Percentiles rank a stretch among this genome's conserved stretches.
Conservation (phyloP, 208 protist genomes). For the Trypanosoma boissoni region DNA sequence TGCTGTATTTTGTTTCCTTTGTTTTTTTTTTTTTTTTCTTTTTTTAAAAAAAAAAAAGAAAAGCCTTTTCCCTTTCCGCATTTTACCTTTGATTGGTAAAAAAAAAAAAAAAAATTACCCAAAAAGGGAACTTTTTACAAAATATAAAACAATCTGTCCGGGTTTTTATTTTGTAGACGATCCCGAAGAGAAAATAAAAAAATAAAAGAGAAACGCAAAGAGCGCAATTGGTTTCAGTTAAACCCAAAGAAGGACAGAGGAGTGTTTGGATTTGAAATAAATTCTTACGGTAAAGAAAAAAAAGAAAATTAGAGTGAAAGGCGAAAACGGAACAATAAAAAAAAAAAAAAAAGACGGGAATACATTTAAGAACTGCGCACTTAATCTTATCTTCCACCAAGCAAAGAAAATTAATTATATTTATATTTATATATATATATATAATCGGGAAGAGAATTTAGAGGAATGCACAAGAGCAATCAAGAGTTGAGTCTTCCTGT, state of each 20-base stretch:
- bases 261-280: neutral
- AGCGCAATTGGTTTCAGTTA: too few species aligned
- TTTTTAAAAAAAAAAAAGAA: slow-evolving; percentile 1
- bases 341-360: too few species aligned
- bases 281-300: neutral
- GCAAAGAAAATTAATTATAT: neutral
- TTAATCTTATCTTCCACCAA: neutral
- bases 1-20: neutral
- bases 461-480: slow-evolving; percentile 82
- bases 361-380: neutral
- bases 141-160: neutral
- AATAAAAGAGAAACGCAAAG: too few species aligned
- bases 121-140: slow-evolving; percentile 9
- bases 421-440: slow-evolving; percentile 13
- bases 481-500: slow-evolving; percentile 74
- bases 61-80: too few species aligned
- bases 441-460: neutral
- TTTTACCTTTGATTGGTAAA: too few species aligned
- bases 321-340: neutral
- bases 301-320: neutral
- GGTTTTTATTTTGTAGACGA: too few species aligned
- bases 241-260: slow-evolving; percentile 9
- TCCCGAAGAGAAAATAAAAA: too few species aligned
- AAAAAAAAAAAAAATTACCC: slow-evolving; percentile 1
- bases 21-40: slow-evolving; percentile 13